Conservation (phyloP, 2,329 filamentous ascomycete species). For the Fusarium sp. region DNA sequence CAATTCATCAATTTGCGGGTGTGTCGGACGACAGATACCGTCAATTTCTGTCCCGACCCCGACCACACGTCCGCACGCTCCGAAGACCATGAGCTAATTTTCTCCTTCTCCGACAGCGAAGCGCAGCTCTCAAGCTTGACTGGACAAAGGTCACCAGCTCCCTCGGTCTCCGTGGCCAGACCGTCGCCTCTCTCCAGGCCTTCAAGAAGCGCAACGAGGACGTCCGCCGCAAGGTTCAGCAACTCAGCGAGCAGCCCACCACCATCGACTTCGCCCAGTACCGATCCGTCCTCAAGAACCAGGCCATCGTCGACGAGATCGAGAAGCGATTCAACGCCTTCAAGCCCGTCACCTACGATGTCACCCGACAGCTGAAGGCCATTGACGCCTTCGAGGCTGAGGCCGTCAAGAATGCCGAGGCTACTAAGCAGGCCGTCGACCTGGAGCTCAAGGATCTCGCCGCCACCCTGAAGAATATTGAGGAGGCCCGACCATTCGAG, state of each 20-base stretch:
- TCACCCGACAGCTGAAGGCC: conserved; percentile 94
- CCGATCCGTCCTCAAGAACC: conserved; percentile 95
- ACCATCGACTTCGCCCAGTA: conserved; percentile 95
- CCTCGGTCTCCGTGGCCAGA: conserved; percentile 96
- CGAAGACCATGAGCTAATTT: conserved; percentile 69
- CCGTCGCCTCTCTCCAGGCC: conserved; percentile 88
- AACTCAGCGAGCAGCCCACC: conserved; percentile 87
- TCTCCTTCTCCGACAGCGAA: conserved; percentile 76
- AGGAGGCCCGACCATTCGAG: conserved; percentile 94
- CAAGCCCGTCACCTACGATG: conserved; percentile 94
- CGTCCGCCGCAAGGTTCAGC: conserved; percentile 91
- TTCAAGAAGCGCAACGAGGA: conserved; percentile 99
- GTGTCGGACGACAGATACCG: conserved; percentile 35
- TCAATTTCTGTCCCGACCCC: conserved; percentile 29
- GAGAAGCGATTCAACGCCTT: conserved; percentile 95
- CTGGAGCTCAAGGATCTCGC: conserved; percentile 93
- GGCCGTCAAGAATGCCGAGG: conserved; percentile 96
- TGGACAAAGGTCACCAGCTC: conserved; percentile 96
- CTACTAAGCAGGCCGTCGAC: conserved; percentile 97
- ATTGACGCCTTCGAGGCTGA: conserved; percentile 98
- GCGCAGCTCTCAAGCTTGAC: conserved; percentile 99
- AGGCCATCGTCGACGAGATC: conserved; percentile 94
- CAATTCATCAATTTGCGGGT: conserved; percentile 50
- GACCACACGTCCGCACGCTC: conserved; percentile 36
- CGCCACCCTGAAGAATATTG: conserved; percentile 97